Evolutionary conservation across 192 early-diverging fungal species (phyloP).

Genomic region (Dissophora ornata): DNA sequence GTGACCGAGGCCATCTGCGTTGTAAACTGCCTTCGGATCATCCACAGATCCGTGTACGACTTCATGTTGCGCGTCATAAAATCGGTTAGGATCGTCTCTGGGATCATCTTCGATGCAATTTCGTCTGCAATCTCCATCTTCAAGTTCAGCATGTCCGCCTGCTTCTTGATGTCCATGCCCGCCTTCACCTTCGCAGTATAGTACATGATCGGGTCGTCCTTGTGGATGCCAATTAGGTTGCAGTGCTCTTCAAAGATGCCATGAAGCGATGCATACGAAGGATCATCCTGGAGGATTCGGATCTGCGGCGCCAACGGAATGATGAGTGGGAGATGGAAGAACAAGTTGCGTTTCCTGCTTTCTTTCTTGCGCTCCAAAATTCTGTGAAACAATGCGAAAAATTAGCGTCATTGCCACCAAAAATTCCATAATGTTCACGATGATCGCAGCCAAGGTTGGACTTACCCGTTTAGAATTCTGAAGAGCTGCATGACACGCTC

Average conservation of each 20-base stretch:
- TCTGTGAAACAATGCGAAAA: conserved; percentile 41
- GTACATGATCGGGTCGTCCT: conserved; percentile 89
- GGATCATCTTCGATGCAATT: conserved; percentile 86
- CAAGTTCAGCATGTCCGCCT: conserved; percentile 76
- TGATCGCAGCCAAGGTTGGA: too few relatives aligned
- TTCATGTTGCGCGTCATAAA: conserved; percentile 80
- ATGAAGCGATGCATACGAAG: conserved; percentile 88
- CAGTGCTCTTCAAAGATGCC: conserved; percentile 96
- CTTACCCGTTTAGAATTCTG: conserved; percentile 85
- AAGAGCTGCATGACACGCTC: conserved; percentile 97
- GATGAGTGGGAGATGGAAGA: conserved; percentile 90
- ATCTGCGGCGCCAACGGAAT: conserved; percentile 93
- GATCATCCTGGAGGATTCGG: conserved; percentile 93
- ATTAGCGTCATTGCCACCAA: not conserved
- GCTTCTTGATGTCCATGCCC: conserved; percentile 66
- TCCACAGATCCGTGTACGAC: conserved; percentile 92
- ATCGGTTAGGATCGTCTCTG: conserved; percentile 84
- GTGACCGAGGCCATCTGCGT: conserved; percentile 87
- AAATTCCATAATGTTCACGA: too few relatives aligned
- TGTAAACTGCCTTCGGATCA: conserved; percentile 94
- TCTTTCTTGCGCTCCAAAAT: conserved; percentile 87
- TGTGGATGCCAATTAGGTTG: conserved; percentile 73
- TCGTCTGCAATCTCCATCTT: conserved; percentile 91
- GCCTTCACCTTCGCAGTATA: conserved; percentile 81
- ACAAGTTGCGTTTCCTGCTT: conserved; percentile 80